A percentile compares a stretch with the other conserved stretches of the same genome.
Evolutionary conservation across 805 yeast genomes (phyloP).

Genomic region (Lachancea dasiensis): DNA sequence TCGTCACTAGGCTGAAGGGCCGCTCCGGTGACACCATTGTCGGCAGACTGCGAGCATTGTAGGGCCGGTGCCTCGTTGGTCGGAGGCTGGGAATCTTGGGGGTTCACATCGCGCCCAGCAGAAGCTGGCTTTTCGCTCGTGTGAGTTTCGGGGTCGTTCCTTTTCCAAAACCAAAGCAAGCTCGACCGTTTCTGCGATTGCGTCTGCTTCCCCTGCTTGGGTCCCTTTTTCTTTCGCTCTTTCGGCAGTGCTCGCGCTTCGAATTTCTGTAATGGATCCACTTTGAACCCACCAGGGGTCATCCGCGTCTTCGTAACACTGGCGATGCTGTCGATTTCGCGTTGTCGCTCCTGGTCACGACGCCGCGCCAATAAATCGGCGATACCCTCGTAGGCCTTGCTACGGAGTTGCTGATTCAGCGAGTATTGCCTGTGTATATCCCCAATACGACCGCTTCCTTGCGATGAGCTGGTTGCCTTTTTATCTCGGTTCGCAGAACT

Average conservation of each 20-base stretch:
- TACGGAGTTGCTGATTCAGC: conserved; percentile 16
- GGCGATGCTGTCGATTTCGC: conserved; percentile 5
- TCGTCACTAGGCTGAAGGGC: not conserved
- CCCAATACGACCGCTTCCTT: not conserved
- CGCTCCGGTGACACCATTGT: not conserved
- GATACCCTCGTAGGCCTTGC: conserved; percentile 10
- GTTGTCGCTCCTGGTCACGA: conserved; percentile 6
- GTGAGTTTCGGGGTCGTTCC: too few species aligned
- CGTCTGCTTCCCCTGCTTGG: conserved; percentile 15
- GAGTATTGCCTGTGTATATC: conserved; percentile 5
- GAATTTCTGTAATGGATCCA: conserved; percentile 28
- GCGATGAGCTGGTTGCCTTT: conserved; percentile 3
- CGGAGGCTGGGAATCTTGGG: too few species aligned
- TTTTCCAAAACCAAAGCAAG: conserved; percentile 24
- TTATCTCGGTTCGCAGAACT: conserved; percentile 17
- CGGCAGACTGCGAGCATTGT: too few species aligned
- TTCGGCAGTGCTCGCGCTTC: conserved; percentile 25
- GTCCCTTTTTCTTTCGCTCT: conserved; percentile 16
- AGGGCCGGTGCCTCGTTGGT: too few species aligned
- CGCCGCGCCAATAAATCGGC: conserved; percentile 5
- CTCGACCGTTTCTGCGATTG: too few species aligned
- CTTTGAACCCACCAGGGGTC: conserved; percentile 19
- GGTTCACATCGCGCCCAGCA: not conserved
- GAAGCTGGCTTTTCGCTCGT: too few species aligned
- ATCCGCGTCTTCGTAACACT: not conserved